Conservation (phyloP, 768 basidiomycete species). For the Mrakia frigida region DNA sequence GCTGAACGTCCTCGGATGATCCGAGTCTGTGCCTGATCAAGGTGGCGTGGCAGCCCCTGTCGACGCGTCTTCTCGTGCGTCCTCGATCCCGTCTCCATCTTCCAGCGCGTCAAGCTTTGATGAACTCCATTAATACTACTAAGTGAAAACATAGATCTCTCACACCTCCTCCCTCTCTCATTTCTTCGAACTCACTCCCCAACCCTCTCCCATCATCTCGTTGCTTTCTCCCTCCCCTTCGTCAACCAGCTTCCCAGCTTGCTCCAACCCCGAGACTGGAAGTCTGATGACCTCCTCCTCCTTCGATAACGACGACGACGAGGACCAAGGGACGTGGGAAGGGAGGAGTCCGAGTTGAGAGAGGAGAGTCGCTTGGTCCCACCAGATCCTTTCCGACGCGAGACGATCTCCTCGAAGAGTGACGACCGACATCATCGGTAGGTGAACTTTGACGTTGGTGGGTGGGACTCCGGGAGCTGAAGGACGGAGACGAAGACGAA, state of each 20-base stretch:
- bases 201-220: not conserved
- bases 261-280: not conserved
- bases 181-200: not conserved
- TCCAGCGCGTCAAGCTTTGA: no score
- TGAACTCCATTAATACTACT: no score
- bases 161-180: not conserved
- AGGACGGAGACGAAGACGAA: not conserved
- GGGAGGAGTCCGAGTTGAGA: constrained; percentile 43
- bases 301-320: not conserved
- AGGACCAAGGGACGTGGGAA: not conserved
- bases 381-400: constrained; percentile 49
- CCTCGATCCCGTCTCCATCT: no score
- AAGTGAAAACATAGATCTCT: no score
- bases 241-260: constrained; percentile 3
- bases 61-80: no score
- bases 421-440: constrained; percentile 53
- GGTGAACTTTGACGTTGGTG: constrained; percentile 50
- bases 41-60: no score
- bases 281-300: not conserved
- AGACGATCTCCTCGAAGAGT: constrained; percentile 55
- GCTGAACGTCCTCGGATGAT: no score
- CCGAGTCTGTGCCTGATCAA: no score
- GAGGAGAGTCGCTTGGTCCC: constrained; percentile 53
- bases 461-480: constrained; percentile 54
- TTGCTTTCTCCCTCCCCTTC: constrained; percentile 8